Evolutionary conservation across 345 rosid species (phyloP), one percentile per base, ranked within the genome.

Genomic region (Brassica nigra): DNA sequence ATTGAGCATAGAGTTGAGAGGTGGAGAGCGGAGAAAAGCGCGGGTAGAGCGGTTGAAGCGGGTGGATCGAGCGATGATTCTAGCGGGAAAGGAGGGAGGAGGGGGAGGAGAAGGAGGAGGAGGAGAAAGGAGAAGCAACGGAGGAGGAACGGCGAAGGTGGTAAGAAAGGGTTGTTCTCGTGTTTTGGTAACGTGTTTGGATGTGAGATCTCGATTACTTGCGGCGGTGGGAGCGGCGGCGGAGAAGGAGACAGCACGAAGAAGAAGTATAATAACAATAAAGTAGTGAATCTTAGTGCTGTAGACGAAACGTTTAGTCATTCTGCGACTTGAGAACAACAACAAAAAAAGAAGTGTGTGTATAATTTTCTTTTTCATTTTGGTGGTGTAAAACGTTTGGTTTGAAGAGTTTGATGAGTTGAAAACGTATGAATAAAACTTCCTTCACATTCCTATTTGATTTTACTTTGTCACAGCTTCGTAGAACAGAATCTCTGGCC

Each of bases 111-210:
- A 75, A 81, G 74, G 11, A 66, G 81, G 29, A 82, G 76, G 7
- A 55, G 74, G 9, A 44, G 78, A 49, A 80, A 75, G 55, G 71
- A 69, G 66, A 68, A 78, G 27, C 66, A 66, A 75, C 54, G 71
- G 61, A 18, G 67, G 63, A 65, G 76, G 23, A 63, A 75, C 70
- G 72, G 18, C 39, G 84, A n/a, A 30, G 18, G 76, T 29, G 18
- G 76, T 29, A 85, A 57, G 47, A 81, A 75, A 70, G 73, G 73
- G 8, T 68, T 89, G 86, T 95, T 93, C 74, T 89, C 97, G 0
- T 96, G 99, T 77, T 93, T 96, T 31, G 92, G 97, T 0, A 95
- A 79, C 6, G 91, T 84, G 2, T 88, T 87, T 29, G 97, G 99
- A 4, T 85, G 86, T 4, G 97, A 95, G 76, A 89, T 93, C 16